These are phyloP conservation scores for Silybum marianum DNA, from an alignment of 129 eudicot genomes.

Conservation along the genomic window DNA sequence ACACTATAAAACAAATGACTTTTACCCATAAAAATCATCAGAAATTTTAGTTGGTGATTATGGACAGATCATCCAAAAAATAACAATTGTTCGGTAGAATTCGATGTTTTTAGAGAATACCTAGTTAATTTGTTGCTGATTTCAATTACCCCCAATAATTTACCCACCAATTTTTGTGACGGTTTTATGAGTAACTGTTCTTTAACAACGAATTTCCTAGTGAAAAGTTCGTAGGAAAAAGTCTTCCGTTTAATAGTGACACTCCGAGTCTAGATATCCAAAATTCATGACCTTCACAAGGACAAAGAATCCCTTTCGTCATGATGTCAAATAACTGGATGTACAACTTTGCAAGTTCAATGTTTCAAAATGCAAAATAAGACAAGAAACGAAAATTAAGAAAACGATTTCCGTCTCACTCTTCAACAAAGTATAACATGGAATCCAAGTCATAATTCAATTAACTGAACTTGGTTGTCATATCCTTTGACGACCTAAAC, in stretches of 20 bases:
- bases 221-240: too few relatives aligned
- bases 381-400: slow-evolving; percentile 10
- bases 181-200: too few relatives aligned
- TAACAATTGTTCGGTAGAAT: too few relatives aligned
- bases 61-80: too few relatives aligned
- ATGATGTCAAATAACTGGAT: background rate
- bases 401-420: slow-evolving; percentile 38
- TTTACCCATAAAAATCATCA: too few relatives aligned
- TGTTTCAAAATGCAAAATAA: background rate
- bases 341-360: background rate
- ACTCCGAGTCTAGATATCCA: background rate
- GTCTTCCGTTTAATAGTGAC: too few relatives aligned
- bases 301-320: background rate
- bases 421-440: slow-evolving; percentile 42
- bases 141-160: background rate
- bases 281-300: background rate
- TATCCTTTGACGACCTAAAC: slow-evolving; percentile 27
- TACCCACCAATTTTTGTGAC: too few relatives aligned
- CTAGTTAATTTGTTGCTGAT: too few relatives aligned
- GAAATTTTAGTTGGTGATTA: too few relatives aligned
- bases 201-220: too few relatives aligned
- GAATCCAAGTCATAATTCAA: slow-evolving; percentile 61
- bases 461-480: slow-evolving; percentile 26
- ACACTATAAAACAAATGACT: too few relatives aligned
- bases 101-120: too few relatives aligned